Percentiles rank a stretch among this genome's conserved stretches.
phyloP scores from a whole-genome alignment of 2,329 filamentous ascomycete genomes.

The Chalaropsis thielavioides region DNA sequence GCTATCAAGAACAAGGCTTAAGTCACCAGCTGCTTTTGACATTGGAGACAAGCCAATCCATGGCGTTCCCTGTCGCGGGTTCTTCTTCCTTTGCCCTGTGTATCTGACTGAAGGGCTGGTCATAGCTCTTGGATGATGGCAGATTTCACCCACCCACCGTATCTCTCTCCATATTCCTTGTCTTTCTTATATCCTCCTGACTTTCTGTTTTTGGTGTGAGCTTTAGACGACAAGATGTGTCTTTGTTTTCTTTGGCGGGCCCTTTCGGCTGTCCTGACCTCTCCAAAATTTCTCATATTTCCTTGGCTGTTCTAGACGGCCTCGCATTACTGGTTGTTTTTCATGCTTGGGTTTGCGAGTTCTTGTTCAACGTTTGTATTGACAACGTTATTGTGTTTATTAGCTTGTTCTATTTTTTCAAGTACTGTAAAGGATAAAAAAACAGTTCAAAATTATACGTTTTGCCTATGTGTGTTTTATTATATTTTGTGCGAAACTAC shows the following conservation, averaged over 20 bases:
- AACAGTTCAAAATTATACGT: constrained; percentile 8
- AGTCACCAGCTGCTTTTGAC: constrained; percentile 2
- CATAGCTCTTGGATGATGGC: background rate
- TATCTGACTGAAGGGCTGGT: background rate
- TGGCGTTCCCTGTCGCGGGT: background rate
- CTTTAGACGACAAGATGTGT: background rate
- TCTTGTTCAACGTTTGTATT: constrained; percentile 12
- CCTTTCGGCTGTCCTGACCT: background rate
- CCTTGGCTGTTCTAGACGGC: constrained; percentile 11
- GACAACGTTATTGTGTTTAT: constrained; percentile 10
- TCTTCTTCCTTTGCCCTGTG: background rate
- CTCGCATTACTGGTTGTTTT: constrained; percentile 12
- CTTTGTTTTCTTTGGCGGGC: constrained; percentile 1
- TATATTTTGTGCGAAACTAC: background rate
- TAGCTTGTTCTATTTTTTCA: constrained; percentile 7
- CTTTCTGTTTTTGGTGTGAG: background rate
- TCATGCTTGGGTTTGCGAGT: constrained; percentile 11
- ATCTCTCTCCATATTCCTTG: background rate
- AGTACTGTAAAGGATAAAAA: constrained; percentile 11
- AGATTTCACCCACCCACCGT: background rate
- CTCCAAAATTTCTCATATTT: background rate
- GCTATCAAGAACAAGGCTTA: constrained; percentile 45
- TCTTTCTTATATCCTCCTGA: background rate
- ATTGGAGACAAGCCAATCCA: background rate
- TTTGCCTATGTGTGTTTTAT: background rate